phyloP scores from a whole-genome alignment of 192 early-diverging fungal genomes.

The Cetraspora pellucida region DNA sequence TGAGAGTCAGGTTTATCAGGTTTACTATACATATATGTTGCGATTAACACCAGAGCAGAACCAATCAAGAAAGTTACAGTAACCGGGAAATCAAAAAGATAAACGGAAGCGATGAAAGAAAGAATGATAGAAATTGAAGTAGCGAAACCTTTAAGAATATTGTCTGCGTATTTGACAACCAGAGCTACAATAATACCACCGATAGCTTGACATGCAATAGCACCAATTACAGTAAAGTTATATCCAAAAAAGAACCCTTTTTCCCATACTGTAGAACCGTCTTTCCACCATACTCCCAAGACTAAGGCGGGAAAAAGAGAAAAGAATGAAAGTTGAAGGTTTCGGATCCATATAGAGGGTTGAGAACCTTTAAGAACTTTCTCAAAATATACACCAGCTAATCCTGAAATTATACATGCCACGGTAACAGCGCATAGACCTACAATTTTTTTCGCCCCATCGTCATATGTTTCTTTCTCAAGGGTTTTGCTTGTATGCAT shows the following conservation, averaged over 20 bases:
- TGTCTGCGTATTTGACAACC: constrained; percentile 98
- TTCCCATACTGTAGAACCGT: constrained; percentile 65
- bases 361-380: constrained; percentile 88
- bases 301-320: constrained; percentile 78
- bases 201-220: constrained; percentile 86
- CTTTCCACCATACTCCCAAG: constrained; percentile 77
- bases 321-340: constrained; percentile 90
- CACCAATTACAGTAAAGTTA: constrained; percentile 74
- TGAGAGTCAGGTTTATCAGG: constrained; percentile 42
- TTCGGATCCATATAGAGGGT: constrained; percentile 86
- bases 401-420: constrained; percentile 89
- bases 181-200: constrained; percentile 95
- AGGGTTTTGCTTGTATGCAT: constrained; percentile 27
- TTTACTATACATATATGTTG: constrained; percentile 74
- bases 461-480: constrained; percentile 20
- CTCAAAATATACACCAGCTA: constrained; percentile 99
- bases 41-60: constrained; percentile 69
- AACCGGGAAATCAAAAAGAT: constrained; percentile 80
- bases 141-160: constrained; percentile 99
- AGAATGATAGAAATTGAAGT: constrained; percentile 95
- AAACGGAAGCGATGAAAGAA: constrained; percentile 80
- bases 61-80: constrained; percentile 75
- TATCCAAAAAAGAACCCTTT: constrained; percentile 95
- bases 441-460: constrained; percentile 54
- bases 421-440: constrained; percentile 79